These are phyloP conservation scores for Didymosphaeria variabile DNA, from an alignment of 2,329 filamentous ascomycete species.

Conservation along the genomic window DNA sequence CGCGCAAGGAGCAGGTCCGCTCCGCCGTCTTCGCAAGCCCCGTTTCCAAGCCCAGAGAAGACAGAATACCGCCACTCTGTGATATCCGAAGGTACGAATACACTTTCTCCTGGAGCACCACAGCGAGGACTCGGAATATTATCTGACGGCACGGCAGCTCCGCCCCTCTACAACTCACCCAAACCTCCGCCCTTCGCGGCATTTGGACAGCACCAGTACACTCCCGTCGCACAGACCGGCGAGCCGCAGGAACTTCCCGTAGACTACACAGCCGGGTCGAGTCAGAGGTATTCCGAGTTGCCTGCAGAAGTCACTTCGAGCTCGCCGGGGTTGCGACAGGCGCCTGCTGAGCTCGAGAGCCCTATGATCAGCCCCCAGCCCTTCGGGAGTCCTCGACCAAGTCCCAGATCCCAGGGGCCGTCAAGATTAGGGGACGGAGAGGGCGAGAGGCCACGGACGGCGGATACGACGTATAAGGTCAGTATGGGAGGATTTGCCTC, in stretches of 20 bases:
- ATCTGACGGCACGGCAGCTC: constrained; percentile 26
- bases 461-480: constrained; percentile 1
- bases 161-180: constrained; percentile 36
- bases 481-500: not conserved
- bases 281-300: constrained; percentile 31
- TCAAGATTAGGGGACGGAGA: not conserved
- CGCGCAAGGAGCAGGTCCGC: constrained; percentile 25
- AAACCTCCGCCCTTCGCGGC: constrained; percentile 22
- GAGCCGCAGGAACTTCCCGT: constrained; percentile 35
- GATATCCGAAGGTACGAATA: constrained; percentile 24
- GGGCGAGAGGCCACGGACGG: not conserved
- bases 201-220: constrained; percentile 26
- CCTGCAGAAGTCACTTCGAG: constrained; percentile 21
- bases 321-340: not conserved
- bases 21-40: constrained; percentile 11
- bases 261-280: constrained; percentile 17
- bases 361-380: constrained; percentile 27
- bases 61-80: constrained; percentile 17
- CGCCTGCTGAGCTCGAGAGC: constrained; percentile 30
- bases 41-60: constrained; percentile 25
- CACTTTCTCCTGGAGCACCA: not conserved
- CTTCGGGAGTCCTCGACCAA: not conserved
- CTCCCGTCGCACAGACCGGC: constrained; percentile 21
- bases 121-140: not conserved
- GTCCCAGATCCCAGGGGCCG: not conserved